phyloP scores from a whole-genome alignment of 306 rosid species.

The Macrotyloma uniflorum region DNA sequence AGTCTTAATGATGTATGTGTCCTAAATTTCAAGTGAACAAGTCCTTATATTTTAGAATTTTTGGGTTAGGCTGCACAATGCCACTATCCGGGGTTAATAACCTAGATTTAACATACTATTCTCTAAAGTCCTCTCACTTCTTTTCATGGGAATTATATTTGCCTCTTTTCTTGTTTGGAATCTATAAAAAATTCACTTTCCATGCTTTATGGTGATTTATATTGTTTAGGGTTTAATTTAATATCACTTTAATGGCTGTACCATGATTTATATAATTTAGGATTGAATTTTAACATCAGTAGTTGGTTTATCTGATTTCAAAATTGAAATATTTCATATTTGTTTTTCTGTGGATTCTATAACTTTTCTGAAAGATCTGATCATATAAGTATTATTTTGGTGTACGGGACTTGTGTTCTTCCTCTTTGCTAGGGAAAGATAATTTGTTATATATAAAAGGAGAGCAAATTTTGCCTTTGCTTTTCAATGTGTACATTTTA shows the following conservation, averaged over 20 bases:
- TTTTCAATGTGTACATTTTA: not conserved
- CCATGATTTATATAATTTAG: not conserved
- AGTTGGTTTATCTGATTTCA: not conserved
- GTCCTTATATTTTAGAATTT: not conserved
- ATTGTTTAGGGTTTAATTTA: not conserved
- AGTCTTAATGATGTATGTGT: not conserved
- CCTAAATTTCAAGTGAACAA: not conserved
- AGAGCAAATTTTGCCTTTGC: not conserved
- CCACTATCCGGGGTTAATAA: not conserved
- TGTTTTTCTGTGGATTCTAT: conserved; percentile 14
- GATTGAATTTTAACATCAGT: not conserved
- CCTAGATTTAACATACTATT: not conserved
- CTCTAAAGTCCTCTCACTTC: not conserved
- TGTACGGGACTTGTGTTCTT: not conserved
- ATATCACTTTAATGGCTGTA: not conserved
- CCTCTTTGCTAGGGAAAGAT: not conserved
- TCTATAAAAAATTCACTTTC: not conserved
- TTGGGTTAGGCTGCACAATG: not conserved
- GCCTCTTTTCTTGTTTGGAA: not conserved
- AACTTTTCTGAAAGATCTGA: not conserved
- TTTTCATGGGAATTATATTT: not conserved
- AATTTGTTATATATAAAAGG: not conserved
- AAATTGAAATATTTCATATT: not conserved
- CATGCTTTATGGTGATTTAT: not conserved
- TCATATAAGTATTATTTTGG: not conserved